phyloP scores from a whole-genome alignment of 2,329 filamentous ascomycete genomes.

The Monilinia vaccinii-corymbosi region DNA sequence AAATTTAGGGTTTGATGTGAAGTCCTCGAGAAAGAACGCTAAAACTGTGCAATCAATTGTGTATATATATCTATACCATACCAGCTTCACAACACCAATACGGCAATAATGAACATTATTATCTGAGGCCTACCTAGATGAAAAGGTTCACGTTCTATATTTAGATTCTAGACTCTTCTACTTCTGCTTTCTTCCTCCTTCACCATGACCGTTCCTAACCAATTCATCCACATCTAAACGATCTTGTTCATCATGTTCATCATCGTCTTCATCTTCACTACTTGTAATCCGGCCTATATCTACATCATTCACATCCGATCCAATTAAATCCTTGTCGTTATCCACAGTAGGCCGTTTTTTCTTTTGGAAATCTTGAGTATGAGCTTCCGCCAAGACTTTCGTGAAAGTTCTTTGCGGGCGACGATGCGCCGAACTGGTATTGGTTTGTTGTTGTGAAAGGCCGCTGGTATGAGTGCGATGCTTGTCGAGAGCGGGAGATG shows the following conservation, averaged over 20 bases:
- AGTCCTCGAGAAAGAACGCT: too few relatives aligned
- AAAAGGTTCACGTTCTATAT: too few relatives aligned
- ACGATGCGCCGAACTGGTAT: constrained; percentile 10
- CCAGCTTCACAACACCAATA: too few relatives aligned
- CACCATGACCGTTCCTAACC: constrained; percentile 4
- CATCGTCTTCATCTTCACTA: constrained; percentile 17
- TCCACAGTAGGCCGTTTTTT: constrained; percentile 39
- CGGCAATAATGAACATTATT: too few relatives aligned
- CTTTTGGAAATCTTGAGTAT: constrained; percentile 88
- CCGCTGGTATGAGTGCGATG: constrained; percentile 16
- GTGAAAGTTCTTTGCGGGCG: constrained; percentile 35
- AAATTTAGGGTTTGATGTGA: too few relatives aligned
- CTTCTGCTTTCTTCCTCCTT: neutral
- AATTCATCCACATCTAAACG: constrained; percentile 19
- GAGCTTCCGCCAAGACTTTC: constrained; percentile 70
- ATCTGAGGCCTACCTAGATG: too few relatives aligned
- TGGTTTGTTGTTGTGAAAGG: constrained; percentile 18
- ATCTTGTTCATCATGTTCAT: constrained; percentile 20
- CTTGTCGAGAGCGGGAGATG: constrained; percentile 14
- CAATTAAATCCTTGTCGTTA: neutral
- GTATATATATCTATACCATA: too few relatives aligned
- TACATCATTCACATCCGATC: constrained; percentile 12
- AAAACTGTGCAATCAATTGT: too few relatives aligned
- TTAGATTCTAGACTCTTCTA: neutral
- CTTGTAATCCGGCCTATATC: constrained; percentile 6